Evolutionary conservation across 441 rosid genomes (phyloP), one percentile per base, ranked within the genome.

Genomic region (Macaranga tanarius): DNA sequence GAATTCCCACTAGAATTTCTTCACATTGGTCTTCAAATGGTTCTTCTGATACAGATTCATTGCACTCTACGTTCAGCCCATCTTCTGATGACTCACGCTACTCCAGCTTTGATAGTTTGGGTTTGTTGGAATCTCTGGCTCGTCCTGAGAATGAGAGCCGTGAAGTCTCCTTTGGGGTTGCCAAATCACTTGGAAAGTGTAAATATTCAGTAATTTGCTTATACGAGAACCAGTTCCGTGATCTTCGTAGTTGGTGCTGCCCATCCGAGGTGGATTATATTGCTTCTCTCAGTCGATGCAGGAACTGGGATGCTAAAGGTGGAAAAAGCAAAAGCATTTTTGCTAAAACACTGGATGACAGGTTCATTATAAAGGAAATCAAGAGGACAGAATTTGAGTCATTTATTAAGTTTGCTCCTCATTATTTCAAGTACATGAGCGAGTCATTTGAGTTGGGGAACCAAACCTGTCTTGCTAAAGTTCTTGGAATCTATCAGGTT

Each of bases 401-500:
- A 16, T 95, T 95, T 77, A 89, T 86, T 74, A 90, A 83, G 83
- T 89, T 93, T 87, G 98, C 94, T 55, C 85, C 87, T 0, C 82
- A 87, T 60, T 95, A 92, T 78, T 87, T 95, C 83, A 86, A 93
- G 83, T 79, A 95, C 90, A 89, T 93, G 97, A 86, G 74, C 28
- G 83, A 87, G 67, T 90, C 97, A 3, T 91, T 84, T 78, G 86
- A 86, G 67, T 75, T 72, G 61, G 95, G 97, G 75, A 91, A 90
- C 82, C 98, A 91, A 78, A 91, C 99, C 62, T 95, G 98, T 75
- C 97, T 95, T 55, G 97, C 99, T 40, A 95, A 95, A 87, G 91
- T 95, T 81, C 86, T 95, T 51, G 99, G 99, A 71, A 91, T 95
- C 73, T 86, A 91, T 86, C 98, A 95, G 98, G 99, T 93, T 60